Percentiles rank a stretch among this genome's conserved stretches.
phyloP scores from a whole-genome alignment of 768 basidiomycete genomes.

The Termitomyces sp. region DNA sequence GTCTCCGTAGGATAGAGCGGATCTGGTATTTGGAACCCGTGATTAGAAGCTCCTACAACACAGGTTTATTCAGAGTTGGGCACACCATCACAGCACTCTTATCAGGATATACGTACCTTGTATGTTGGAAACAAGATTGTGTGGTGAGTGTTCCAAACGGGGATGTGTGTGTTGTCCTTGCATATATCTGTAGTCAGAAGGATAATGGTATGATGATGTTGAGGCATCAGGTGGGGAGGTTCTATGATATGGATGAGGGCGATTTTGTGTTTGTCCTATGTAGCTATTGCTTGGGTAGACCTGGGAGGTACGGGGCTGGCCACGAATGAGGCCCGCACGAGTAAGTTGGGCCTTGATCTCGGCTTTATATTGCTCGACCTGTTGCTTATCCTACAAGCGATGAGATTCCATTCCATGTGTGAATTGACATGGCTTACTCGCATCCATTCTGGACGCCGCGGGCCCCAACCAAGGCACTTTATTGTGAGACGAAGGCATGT shows the following conservation, averaged over 20 bases:
- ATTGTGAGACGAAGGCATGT: slow-evolving; percentile 80
- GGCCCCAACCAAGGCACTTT: slow-evolving; percentile 81
- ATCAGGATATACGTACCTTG: slow-evolving; percentile 31
- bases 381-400: slow-evolving; percentile 64
- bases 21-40: slow-evolving; percentile 29
- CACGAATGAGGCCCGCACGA: slow-evolving; percentile 73
- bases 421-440: slow-evolving; percentile 37
- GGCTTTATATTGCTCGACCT: slow-evolving; percentile 78
- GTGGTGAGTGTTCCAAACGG: slow-evolving; percentile 20
- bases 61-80: slow-evolving; percentile 11
- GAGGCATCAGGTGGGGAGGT: slow-evolving; percentile 23
- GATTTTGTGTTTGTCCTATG: slow-evolving; percentile 18
- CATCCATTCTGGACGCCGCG: slow-evolving; percentile 88
- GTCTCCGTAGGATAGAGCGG: slow-evolving; percentile 28
- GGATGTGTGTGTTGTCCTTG: slow-evolving; percentile 15
- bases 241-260: slow-evolving; percentile 22
- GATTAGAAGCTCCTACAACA: slow-evolving; percentile 30
- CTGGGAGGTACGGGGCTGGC: slow-evolving; percentile 65
- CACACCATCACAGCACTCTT: slow-evolving; percentile 12
- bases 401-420: background rate
- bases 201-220: slow-evolving; percentile 17
- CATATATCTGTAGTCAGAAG: slow-evolving; percentile 19
- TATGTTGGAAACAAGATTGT: slow-evolving; percentile 33
- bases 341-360: slow-evolving; percentile 79
- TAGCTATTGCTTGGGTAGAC: slow-evolving; percentile 28